These are phyloP conservation scores for Nicotiana noctiflora DNA, from an alignment of 257 asterid species.

Conservation along the genomic window DNA sequence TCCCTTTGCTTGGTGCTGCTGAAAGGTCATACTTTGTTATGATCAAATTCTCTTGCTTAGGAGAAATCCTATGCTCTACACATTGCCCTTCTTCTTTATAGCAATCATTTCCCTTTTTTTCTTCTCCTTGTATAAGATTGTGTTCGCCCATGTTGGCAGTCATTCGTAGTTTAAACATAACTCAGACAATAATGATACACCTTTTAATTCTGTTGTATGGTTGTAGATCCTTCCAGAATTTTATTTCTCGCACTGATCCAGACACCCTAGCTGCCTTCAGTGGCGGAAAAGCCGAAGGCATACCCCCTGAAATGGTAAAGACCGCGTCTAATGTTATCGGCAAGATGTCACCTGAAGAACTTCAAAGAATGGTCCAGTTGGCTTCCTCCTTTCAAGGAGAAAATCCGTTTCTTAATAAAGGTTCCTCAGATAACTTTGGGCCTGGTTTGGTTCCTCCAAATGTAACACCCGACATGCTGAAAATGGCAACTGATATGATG, in stretches of 20 bases:
- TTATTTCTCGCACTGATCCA: constrained; percentile 73
- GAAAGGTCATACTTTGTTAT: not conserved
- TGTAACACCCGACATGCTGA: constrained; percentile 73
- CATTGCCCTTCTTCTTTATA: not conserved
- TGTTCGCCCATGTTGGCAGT: not conserved
- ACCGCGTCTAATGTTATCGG: constrained; percentile 63
- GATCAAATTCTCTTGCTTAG: not conserved
- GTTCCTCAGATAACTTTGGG: constrained; percentile 29
- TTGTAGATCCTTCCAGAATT: constrained; percentile 72
- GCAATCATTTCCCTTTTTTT: not conserved
- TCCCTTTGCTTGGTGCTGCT: not conserved
- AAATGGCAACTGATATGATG: constrained; percentile 87
- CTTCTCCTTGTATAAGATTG: not conserved
- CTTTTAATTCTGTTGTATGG: constrained; percentile 16
- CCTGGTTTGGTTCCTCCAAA: constrained; percentile 49
- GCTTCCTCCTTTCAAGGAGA: constrained; percentile 78
- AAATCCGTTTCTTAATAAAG: constrained; percentile 34
- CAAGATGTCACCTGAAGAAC: constrained; percentile 91
- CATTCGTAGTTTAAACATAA: not conserved
- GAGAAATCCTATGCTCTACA: not conserved
- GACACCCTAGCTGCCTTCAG: constrained; percentile 62
- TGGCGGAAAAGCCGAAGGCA: constrained; percentile 67
- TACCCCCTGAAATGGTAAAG: constrained; percentile 84
- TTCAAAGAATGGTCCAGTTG: constrained; percentile 59
- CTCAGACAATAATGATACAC: not conserved